A percentile compares a stretch with the other conserved stretches of the same genome.
Evolutionary conservation across 345 rosid genomes (phyloP).

Genomic region (Salix exigua): DNA sequence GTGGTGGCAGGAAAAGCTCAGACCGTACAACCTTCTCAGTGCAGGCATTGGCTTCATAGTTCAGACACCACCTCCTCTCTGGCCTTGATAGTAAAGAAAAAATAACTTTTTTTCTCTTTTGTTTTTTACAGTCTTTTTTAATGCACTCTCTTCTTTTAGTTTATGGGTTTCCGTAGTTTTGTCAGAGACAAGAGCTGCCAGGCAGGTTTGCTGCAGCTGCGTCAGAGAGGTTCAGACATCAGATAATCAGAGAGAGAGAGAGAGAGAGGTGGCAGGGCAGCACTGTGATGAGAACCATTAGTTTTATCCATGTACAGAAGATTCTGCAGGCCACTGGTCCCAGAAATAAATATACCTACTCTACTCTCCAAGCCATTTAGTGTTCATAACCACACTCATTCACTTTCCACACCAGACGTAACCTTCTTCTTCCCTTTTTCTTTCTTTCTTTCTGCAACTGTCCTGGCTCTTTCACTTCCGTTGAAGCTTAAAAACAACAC

Average conservation of each 20-base stretch:
- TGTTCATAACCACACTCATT: not conserved
- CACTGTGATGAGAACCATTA: conserved; percentile 56
- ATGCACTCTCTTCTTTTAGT: conserved; percentile 30
- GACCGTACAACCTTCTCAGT: conserved; percentile 43
- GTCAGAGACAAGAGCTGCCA: conserved; percentile 78
- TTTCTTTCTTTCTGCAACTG: not conserved
- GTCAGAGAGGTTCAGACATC: conserved; percentile 48
- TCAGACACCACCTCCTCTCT: conserved; percentile 22
- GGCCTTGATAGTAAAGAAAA: not conserved
- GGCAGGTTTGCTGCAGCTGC: conserved; percentile 40
- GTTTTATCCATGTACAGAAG: conserved; percentile 55
- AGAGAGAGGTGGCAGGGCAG: conserved; percentile 28
- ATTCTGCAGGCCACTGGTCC: conserved; percentile 69
- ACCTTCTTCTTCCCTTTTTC: not conserved
- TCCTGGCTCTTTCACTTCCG: conserved; percentile 5
- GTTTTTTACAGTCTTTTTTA: conserved; percentile 23
- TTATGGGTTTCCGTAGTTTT: conserved; percentile 67
- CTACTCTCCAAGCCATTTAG: conserved; percentile 16
- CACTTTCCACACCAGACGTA: not conserved
- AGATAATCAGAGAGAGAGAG: conserved; percentile 24
- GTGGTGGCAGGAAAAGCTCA: conserved; percentile 39
- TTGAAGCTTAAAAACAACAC: not conserved
- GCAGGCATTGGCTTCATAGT: conserved; percentile 30
- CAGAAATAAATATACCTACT: conserved; percentile 61
- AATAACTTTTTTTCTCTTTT: not conserved